These are phyloP conservation scores for Gossypium gossypioides DNA, from an alignment of 441 rosid species.

Conservation along the genomic window DNA sequence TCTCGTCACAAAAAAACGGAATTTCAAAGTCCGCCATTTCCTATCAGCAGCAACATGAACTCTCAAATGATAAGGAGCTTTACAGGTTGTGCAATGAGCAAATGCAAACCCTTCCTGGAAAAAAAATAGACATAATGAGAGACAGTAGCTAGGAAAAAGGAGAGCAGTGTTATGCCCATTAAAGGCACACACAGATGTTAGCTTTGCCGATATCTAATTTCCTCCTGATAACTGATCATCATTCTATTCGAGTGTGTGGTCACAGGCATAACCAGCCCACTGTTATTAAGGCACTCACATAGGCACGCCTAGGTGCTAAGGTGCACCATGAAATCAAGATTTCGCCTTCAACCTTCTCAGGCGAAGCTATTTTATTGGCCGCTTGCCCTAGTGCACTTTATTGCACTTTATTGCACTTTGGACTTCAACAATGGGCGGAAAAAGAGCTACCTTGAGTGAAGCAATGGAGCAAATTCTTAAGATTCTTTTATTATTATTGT, in stretches of 20 bases:
- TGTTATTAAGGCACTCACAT: too few relatives aligned
- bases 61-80: constrained; percentile 91
- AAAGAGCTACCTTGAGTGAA: too few relatives aligned
- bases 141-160: neutral
- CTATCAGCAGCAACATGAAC: constrained; percentile 95
- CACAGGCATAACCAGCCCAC: neutral
- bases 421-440: too few relatives aligned
- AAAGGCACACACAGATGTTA: neutral
- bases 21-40: constrained; percentile 91
- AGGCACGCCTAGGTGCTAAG: too few relatives aligned
- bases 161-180: neutral
- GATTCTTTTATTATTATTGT: too few relatives aligned
- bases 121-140: neutral
- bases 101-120: constrained; percentile 96
- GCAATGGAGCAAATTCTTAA: too few relatives aligned
- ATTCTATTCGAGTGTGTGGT: neutral
- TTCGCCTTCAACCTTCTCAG: too few relatives aligned
- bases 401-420: too few relatives aligned
- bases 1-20: constrained; percentile 96
- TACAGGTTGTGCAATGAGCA: constrained; percentile 99
- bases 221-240: neutral
- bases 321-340: too few relatives aligned
- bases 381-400: too few relatives aligned
- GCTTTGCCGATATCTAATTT: neutral
- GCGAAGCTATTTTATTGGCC: too few relatives aligned